Evolutionary conservation across 371 early-diverging fungal species (phyloP), one percentile per base, ranked within the genome.

Genomic region (Cokeromyces recurvatus): DNA sequence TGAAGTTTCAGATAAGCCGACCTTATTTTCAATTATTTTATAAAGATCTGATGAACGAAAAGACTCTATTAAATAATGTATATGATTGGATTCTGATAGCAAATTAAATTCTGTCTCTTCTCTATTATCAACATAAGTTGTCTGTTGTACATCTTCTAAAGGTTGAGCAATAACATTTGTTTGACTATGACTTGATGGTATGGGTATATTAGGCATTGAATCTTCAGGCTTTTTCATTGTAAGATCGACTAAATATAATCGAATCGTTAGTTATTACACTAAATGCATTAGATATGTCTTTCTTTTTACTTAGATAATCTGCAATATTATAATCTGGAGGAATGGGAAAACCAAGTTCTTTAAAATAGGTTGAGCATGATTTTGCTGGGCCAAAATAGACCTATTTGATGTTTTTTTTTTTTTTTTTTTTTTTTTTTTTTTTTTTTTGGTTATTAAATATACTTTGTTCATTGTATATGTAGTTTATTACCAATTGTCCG

Each of bases 291-390:
- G n/a, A n/a, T n/a, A n/a, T n/a, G n/a, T n/a, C n/a, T n/a, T n/a
- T n/a, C n/a, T n/a, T n/a, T 62, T 62, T 73, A 73, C 74, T 73
- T 8, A 73, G 35, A 53, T 73, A 91, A 48, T 94, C 94, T 2
- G 94, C 92, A 16, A 90, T 76, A 58, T 92, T 91, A 61, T 84
- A 89, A 11, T 84, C 87, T 0, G 67, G 36, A 4, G 92, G 92
- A 39, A 89, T 86, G 2, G 82, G 78, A 25, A 71, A 66, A 0
- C 88, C 89, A 41, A 81, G 55, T 2, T 63, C 58, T 35, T 62
- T 67, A 24, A 90, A 78, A 51, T 80, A 81, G 1, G 43, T 38
- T 4, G 68, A 60, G 20, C 74, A 71, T 11, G 56, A 32, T 12
- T 47, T 44, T 3, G 72, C 70, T 3, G 69, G 66, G 0, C 89